Percentiles rank a stretch among this genome's conserved stretches.
Conservation (phyloP, 129 eudicot species). For the Scalesia atractyloides region DNA sequence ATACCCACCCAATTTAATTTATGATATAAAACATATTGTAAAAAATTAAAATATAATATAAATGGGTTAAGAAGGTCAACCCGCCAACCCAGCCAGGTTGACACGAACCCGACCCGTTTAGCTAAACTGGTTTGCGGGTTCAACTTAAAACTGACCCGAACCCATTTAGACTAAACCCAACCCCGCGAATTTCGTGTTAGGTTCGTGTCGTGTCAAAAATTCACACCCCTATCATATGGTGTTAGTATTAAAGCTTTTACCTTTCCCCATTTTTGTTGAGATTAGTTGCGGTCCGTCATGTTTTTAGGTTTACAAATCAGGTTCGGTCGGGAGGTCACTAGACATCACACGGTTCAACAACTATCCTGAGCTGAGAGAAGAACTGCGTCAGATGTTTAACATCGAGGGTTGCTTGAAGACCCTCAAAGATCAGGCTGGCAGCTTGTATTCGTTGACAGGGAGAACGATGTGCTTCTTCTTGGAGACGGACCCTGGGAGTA, state of each 20-base stretch:
- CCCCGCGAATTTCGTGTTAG: too few species aligned
- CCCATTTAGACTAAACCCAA: too few species aligned
- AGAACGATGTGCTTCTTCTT: constrained; percentile 99
- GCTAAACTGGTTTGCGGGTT: too few species aligned
- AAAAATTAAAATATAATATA: too few species aligned
- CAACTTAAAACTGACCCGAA: too few species aligned
- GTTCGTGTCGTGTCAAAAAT: too few species aligned
- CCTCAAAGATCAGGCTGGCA: constrained; percentile 99
- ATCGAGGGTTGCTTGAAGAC: constrained; percentile 85
- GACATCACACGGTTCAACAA: constrained; percentile 96
- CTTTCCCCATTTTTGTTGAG: neutral
- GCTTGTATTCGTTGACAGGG: constrained; percentile 99
- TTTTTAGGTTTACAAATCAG: constrained; percentile 88
- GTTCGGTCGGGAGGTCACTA: constrained; percentile 90
- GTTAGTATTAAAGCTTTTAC: neutral
- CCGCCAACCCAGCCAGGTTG: too few species aligned
- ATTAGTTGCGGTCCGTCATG: constrained; percentile 1
- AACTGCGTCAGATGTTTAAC: constrained; percentile 94
- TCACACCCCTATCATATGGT: too few species aligned
- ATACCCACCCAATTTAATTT: too few species aligned
- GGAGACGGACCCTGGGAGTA: constrained; percentile 99
- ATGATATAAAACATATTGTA: too few species aligned
- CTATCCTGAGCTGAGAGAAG: constrained; percentile 86
- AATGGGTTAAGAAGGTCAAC: too few species aligned
- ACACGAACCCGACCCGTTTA: too few species aligned